Evolutionary conservation across 2,329 filamentous ascomycete genomes (phyloP).

Genomic region (Diaporthe sp.): DNA sequence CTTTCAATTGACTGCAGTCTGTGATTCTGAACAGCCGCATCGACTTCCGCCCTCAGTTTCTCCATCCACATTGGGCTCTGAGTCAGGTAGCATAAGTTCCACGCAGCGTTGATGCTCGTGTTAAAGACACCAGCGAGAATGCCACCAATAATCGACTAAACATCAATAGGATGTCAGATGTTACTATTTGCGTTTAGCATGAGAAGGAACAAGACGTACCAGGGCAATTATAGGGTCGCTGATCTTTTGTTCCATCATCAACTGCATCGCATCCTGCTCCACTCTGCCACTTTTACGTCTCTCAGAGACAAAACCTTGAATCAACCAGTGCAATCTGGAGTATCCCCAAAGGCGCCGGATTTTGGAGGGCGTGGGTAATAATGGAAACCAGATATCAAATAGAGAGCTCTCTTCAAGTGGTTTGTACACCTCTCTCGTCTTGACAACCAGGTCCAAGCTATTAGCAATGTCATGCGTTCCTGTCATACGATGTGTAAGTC

Average conservation of each 20-base stretch:
- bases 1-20: not conserved
- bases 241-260: slow-evolving; percentile 13
- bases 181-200: not conserved
- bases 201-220: not conserved
- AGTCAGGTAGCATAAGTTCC: slow-evolving; percentile 12
- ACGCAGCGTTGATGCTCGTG: slow-evolving; percentile 14
- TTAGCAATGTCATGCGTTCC: slow-evolving; percentile 5
- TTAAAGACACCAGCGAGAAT: slow-evolving; percentile 12
- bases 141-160: not conserved
- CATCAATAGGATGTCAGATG: not conserved
- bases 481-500: slow-evolving; percentile 2
- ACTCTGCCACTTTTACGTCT: slow-evolving; percentile 5
- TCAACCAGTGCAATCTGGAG: slow-evolving; percentile 4
- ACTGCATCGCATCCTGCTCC: slow-evolving; percentile 6
- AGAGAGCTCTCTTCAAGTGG: not conserved
- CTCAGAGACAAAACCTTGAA: not conserved
- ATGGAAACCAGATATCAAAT: slow-evolving; percentile 3
- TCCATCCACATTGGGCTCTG: not conserved
- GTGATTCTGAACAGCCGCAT: not conserved
- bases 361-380: slow-evolving; percentile 7
- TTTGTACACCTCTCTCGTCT: slow-evolving; percentile 13
- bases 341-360: slow-evolving; percentile 2
- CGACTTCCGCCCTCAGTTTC: not conserved
- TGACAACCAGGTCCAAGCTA: not conserved
- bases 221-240: not conserved